These are phyloP conservation scores for Tulasnella sp. DNA, from an alignment of 768 basidiomycete species.

Conservation along the genomic window DNA sequence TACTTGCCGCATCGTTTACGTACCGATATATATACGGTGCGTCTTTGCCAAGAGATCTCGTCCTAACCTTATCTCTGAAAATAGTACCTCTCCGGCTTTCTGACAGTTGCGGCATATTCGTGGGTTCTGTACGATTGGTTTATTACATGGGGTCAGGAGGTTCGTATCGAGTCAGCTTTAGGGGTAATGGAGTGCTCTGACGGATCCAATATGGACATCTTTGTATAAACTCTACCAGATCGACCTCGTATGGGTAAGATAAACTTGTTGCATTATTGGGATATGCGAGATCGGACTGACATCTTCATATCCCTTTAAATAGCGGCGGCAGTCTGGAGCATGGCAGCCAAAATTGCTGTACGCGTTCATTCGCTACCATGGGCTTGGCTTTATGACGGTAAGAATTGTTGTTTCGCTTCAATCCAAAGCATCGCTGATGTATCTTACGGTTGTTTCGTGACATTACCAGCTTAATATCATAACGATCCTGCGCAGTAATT, in stretches of 20 bases:
- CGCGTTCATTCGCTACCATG: background rate
- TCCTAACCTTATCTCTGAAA: no score
- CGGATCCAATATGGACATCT: background rate
- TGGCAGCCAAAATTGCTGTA: background rate
- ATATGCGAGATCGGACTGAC: no score
- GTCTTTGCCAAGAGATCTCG: background rate
- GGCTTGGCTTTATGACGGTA: background rate
- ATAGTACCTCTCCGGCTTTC: no score
- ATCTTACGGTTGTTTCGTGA: no score
- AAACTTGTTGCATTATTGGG: background rate
- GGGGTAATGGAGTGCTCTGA: background rate
- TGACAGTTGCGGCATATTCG: constrained; percentile 11
- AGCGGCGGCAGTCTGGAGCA: background rate
- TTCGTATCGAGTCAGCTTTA: background rate
- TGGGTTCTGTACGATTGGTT: constrained; percentile 17
- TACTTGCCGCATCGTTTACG: background rate
- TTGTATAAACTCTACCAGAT: background rate
- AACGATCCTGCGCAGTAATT: background rate
- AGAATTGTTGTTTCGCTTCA: background rate
- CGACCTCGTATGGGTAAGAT: background rate
- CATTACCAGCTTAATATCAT: background rate
- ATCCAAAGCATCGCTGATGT: no score
- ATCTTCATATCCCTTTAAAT: background rate
- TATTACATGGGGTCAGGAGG: constrained; percentile 5
- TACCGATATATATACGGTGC: background rate